phyloP scores from a whole-genome alignment of 164 flowering plant species.

The Vitis riparia region DNA sequence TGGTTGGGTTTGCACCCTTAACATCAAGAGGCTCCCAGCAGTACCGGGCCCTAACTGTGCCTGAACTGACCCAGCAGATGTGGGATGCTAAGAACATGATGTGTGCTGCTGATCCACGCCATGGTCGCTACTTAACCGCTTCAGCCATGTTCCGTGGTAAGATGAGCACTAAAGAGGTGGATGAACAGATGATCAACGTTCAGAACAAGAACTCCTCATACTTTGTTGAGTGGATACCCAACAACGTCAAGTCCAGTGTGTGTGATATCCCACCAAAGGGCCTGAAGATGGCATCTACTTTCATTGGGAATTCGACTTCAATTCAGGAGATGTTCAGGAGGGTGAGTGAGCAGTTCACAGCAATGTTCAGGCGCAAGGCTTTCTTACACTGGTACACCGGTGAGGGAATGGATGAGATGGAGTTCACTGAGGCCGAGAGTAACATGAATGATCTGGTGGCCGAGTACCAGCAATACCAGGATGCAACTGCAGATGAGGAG shows the following conservation, averaged over 20 bases:
- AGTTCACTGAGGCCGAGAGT: constrained; percentile 17
- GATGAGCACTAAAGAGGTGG: constrained; percentile 12
- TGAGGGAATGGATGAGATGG: constrained; percentile 23
- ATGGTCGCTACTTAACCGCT: constrained; percentile 29
- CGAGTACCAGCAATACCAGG: constrained; percentile 31
- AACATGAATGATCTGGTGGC: constrained; percentile 27
- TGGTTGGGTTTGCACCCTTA: constrained; percentile 22
- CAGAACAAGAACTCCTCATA: constrained; percentile 31
- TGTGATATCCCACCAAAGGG: constrained; percentile 33
- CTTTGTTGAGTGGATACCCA: constrained; percentile 23
- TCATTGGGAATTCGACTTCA: constrained; percentile 28
- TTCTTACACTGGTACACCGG: constrained; percentile 26
- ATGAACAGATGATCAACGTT: constrained; percentile 18
- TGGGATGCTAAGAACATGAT: constrained; percentile 16
- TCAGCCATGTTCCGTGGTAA: constrained; percentile 35
- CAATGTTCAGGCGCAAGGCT: constrained; percentile 20
- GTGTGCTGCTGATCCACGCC: constrained; percentile 21
- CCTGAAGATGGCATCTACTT: constrained; percentile 30
- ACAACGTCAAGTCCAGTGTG: constrained; percentile 30
- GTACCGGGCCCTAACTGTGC: constrained; percentile 23
- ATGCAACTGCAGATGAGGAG: constrained; percentile 24
- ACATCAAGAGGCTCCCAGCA: constrained; percentile 29
- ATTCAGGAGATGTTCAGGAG: constrained; percentile 30
- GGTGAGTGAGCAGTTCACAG: constrained; percentile 28
- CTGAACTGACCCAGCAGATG: constrained; percentile 29